Evolutionary conservation across 345 rosid species (phyloP).

Genomic region (Gossypium herbaceum): DNA sequence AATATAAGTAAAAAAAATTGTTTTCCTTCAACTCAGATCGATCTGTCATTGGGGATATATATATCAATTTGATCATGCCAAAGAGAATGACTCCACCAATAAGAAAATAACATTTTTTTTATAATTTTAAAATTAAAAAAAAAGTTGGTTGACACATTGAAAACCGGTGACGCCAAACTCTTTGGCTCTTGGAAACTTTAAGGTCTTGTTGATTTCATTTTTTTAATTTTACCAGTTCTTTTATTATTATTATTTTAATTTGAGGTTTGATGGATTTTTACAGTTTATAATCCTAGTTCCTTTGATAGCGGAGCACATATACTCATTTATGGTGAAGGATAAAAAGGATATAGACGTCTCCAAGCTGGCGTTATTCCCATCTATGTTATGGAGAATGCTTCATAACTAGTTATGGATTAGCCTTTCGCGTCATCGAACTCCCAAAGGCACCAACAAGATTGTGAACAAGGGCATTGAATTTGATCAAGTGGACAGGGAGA

Average conservation of each 20-base stretch:
- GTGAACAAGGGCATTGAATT: conserved; percentile 68
- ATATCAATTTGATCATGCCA: no score
- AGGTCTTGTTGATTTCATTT: conserved; percentile 20
- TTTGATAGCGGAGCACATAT: conserved; percentile 25
- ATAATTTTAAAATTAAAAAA: no score
- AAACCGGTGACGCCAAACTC: no score
- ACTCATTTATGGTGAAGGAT: conserved; percentile 26
- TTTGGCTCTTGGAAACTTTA: conserved; percentile 41
- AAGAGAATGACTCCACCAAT: no score
- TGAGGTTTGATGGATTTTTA: not conserved
- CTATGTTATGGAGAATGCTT: conserved; percentile 47
- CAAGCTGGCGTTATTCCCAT: conserved; percentile 32
- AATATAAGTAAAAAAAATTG: no score
- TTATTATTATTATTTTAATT: not conserved
- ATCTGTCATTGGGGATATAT: no score
- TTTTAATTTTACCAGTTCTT: not conserved
- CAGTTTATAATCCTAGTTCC: conserved; percentile 54
- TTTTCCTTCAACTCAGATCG: no score
- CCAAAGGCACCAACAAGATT: conserved; percentile 51
- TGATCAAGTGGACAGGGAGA: conserved; percentile 73
- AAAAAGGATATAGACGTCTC: conserved; percentile 36
- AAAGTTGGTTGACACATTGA: no score
- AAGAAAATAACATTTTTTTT: no score
- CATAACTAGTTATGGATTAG: conserved; percentile 72
- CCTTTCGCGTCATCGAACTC: conserved; percentile 51